Conservation (phyloP, 805 yeast genomes). For the Wickerhamomyces ciferrii region DNA sequence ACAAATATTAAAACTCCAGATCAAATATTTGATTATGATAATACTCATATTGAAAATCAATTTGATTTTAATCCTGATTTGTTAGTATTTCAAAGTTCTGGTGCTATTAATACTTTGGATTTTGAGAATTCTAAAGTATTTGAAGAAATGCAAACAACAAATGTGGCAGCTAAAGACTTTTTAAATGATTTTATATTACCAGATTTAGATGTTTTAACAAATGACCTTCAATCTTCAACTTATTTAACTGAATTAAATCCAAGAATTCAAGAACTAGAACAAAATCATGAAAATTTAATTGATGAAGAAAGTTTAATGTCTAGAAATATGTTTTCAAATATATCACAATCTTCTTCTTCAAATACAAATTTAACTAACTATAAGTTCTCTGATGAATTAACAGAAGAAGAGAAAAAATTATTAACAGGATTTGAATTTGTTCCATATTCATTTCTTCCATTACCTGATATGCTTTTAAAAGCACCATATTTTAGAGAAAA, state of each 20-base stretch:
- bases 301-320: not conserved
- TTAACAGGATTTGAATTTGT: conserved; percentile 7
- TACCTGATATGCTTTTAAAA: conserved; percentile 55
- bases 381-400: not conserved
- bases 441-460: conserved; percentile 22
- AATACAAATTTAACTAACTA: no score
- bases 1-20: not conserved
- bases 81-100: not conserved
- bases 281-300: not conserved
- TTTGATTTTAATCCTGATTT: not conserved
- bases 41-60: no score
- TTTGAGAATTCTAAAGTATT: not conserved
- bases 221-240: not conserved
- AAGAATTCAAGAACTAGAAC: not conserved
- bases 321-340: not conserved
- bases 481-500: conserved; percentile 58
- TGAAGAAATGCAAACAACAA: not conserved
- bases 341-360: not conserved
- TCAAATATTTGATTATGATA: not conserved
- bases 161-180: not conserved
- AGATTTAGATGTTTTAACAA: not conserved
- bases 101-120: not conserved
- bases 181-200: not conserved
- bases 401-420: not conserved
- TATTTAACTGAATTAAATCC: not conserved